These are phyloP conservation scores for Sporothrix mexicana DNA, from an alignment of 2,329 filamentous ascomycete species.

Conservation along the genomic window DNA sequence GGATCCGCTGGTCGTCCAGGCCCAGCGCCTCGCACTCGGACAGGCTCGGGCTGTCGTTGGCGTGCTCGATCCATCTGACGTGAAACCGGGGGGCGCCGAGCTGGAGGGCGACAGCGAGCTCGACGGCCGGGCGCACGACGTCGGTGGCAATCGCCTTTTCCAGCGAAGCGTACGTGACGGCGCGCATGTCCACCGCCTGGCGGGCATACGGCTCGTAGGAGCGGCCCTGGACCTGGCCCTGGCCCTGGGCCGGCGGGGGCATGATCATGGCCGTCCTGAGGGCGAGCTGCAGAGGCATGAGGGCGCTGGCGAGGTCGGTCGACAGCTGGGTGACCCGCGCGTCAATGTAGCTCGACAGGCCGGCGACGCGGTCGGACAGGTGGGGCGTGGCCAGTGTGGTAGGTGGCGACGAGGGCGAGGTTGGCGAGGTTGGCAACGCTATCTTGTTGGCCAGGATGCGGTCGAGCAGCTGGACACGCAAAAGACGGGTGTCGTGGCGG, in stretches of 20 bases:
- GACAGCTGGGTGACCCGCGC: background rate
- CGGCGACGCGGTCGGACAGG: background rate
- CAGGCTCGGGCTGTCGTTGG: slow-evolving; percentile 5
- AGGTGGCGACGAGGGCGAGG: background rate
- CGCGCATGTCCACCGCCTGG: background rate
- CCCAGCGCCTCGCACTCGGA: slow-evolving; percentile 17
- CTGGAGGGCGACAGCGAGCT: slow-evolving; percentile 7
- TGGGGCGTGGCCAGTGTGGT: background rate
- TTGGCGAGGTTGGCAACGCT: background rate
- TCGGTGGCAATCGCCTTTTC: background rate
- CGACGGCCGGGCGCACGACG: background rate
- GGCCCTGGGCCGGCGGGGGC: background rate
- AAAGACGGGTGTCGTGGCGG: background rate
- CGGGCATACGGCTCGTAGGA: background rate
- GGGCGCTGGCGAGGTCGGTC: background rate
- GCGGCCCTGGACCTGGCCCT: too few relatives aligned
- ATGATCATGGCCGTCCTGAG: background rate
- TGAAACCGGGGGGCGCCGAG: background rate
- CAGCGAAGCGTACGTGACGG: background rate
- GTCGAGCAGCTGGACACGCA: slow-evolving; percentile 7
- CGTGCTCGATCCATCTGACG: slow-evolving; percentile 22
- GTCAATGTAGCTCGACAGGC: slow-evolving; percentile 10
- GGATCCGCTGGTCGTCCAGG: slow-evolving; percentile 13
- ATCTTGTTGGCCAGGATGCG: background rate
- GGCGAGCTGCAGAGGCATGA: slow-evolving; percentile 2